Base-by-base conservation (phyloP, 208 protist species). In the Trypanosomatidae sp. region DNA sequence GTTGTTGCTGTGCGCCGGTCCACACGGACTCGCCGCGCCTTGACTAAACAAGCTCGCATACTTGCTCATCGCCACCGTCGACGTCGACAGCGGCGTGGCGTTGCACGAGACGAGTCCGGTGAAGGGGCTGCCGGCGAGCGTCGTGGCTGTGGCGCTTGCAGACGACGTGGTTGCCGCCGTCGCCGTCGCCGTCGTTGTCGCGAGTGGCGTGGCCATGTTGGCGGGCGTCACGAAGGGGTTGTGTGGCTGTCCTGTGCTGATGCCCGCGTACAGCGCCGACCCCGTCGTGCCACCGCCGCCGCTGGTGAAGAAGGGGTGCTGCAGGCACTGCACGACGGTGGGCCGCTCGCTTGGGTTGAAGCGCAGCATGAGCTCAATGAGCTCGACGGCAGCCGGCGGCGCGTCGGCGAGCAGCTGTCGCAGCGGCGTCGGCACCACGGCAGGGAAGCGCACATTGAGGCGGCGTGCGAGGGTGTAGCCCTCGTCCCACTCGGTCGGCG, bases 361-460 rank as follows among this genome's bases (percentile, higher is more conserved):
- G 15, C 72, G 63, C 19, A 99, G 55, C 71, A 98, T 77, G 43
- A 94, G 75, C 23, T 85, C 79, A 32, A 99, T 97, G 10, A 99
- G 57, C 30, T 97, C 78, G 23, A 99, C 87, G 4, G 94, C 97
- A 45, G 92, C 77, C n/a, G 63, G 52, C 19, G 75, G 83, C 6
- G 96, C 96, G 33, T 84, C 78, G 22, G 69, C 71, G 15, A 98
- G 70, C 4, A 99, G 55, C 23, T 78, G 61, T 10, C 74, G 62
- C 30, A 98, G 71, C 13, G 92, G 86, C 4, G 85, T 94, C 13
- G 74, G 66, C 8, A 62, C 66, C 6, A 97, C 57, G 6, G 86
- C 77, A 21, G 96, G 96, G 45, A 98, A 97, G n/a, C 87, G 83
- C 53, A 97, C 87, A 45, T 96, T 96, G 61, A 98, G 85, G 19